Base-by-base conservation (phyloP, 805 yeast genomes). In the Pichia membranifaciens region DNA sequence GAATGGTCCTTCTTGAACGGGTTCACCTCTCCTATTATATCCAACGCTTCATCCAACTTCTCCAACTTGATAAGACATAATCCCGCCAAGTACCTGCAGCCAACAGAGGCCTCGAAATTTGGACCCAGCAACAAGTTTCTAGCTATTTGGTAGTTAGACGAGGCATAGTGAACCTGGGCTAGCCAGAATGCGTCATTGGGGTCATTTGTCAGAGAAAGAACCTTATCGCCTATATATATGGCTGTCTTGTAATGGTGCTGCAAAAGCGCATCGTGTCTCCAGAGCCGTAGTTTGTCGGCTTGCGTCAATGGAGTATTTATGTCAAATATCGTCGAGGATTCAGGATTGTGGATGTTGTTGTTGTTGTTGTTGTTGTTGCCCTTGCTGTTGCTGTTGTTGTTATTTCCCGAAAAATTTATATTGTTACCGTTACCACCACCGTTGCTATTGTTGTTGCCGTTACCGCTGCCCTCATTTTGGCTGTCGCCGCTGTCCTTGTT, bases 181-280 rank as follows among this genome's bases (percentile, higher is more conserved):
- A 91, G 72, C 96, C 97, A 90, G 64, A 88, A 91, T 10, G 96
- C 96, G 62, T 91, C 98, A 58, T 84, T 87, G 13, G 96, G 85
- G 59, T 90, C 96, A 50, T 75, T 74, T 0, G 97, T 89, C 51
- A 93, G 68, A 1, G 89, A 78, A 37, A 87, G 73, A 7, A 93
- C 87, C 58, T 90, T 91, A 67, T 93, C 96, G 15, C 96, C 98
- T 23, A 93, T 77, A 61, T 81, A 88, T 57, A 84, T 91, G 0
- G 98, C 97, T 0, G 97, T 87, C 38, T 75, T 74, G 63, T 87
- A 87, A 52, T 89, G 95, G 62, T 90, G 97, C 57, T 90, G 96
- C 83, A 85, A 81, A 48, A 85, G 65, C 0, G 99, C 95, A 60
- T 89, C 96, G 53, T 89, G 95, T 41, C 98, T 71, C 99, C 98